A percentile compares a stretch with the other conserved stretches of the same genome.
These are phyloP conservation scores for Solanum dulcamara DNA, from an alignment of 257 asterid genomes.

Conservation along the genomic window DNA sequence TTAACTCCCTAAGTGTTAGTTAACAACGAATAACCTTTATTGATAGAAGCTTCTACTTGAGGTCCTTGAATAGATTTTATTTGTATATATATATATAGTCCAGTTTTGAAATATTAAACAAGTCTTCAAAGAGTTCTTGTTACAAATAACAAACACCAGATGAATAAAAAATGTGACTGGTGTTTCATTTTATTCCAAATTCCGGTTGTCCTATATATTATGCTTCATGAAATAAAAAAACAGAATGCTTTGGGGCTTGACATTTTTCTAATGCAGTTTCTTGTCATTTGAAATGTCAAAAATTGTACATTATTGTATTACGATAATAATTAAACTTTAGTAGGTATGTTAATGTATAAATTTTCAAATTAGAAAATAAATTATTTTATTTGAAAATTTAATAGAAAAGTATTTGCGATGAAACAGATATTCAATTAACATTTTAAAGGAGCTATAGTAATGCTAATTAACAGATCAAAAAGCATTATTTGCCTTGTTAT, in stretches of 20 bases:
- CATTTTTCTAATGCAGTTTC: too few relatives aligned
- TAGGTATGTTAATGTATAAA: background rate
- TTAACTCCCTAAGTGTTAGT: background rate
- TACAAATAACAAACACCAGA: too few relatives aligned
- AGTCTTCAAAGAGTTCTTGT: background rate
- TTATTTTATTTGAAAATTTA: background rate
- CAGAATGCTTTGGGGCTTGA: background rate
- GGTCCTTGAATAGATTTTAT: too few relatives aligned
- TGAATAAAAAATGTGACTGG: too few relatives aligned
- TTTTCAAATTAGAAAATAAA: background rate
- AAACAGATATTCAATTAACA: background rate
- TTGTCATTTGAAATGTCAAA: too few relatives aligned
- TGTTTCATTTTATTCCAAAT: background rate
- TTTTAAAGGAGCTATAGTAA: too few relatives aligned
- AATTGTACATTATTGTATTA: too few relatives aligned
- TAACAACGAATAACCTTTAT: background rate
- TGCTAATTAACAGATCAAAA: too few relatives aligned
- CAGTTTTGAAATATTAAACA: background rate
- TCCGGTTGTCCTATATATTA: background rate
- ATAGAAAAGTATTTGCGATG: background rate
- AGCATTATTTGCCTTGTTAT: too few relatives aligned
- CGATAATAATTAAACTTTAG: background rate
- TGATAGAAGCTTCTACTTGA: too few relatives aligned
- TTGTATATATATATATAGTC: too few relatives aligned
- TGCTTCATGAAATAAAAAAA: background rate